phyloP scores from a whole-genome alignment of 306 rosid genomes.

The Albizia julibrissin region DNA sequence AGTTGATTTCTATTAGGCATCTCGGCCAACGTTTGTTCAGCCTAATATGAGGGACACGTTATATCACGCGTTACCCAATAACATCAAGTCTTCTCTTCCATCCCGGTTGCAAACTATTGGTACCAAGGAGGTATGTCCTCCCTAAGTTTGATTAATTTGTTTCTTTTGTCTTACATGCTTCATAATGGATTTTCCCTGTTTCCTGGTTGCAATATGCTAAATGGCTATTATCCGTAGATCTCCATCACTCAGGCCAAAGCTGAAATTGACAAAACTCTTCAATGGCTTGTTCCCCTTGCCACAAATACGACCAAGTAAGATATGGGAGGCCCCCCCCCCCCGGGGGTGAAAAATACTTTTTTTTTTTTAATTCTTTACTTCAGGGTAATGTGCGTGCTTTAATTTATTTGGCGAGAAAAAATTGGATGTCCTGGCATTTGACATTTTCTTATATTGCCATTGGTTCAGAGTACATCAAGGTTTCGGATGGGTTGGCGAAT shows the following conservation, averaged over 20 bases:
- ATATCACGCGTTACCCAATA: conserved; percentile 73
- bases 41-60: conserved; percentile 80
- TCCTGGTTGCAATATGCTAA: conserved; percentile 26
- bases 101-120: conserved; percentile 56
- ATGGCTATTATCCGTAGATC: conserved; percentile 50
- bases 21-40: conserved; percentile 76
- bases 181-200: conserved; percentile 11
- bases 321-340: too few relatives aligned
- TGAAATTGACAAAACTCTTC: conserved; percentile 76
- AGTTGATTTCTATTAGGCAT: conserved; percentile 53
- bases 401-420: conserved; percentile 5
- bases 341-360: neutral
- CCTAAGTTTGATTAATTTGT: neutral
- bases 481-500: conserved; percentile 95
- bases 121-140: conserved; percentile 60
- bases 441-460: conserved; percentile 17
- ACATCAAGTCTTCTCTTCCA: conserved; percentile 73
- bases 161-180: neutral
- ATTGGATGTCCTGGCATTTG: neutral
- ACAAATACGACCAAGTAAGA: conserved; percentile 80
- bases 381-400: neutral
- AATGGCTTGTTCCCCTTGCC: conserved; percentile 85
- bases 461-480: conserved; percentile 89
- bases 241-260: conserved; percentile 58
- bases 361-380: neutral